A percentile compares a stretch with the other conserved stretches of the same genome.
phyloP scores from a whole-genome alignment of 2,329 filamentous ascomycete species.

The Macroventuria anomochaeta region DNA sequence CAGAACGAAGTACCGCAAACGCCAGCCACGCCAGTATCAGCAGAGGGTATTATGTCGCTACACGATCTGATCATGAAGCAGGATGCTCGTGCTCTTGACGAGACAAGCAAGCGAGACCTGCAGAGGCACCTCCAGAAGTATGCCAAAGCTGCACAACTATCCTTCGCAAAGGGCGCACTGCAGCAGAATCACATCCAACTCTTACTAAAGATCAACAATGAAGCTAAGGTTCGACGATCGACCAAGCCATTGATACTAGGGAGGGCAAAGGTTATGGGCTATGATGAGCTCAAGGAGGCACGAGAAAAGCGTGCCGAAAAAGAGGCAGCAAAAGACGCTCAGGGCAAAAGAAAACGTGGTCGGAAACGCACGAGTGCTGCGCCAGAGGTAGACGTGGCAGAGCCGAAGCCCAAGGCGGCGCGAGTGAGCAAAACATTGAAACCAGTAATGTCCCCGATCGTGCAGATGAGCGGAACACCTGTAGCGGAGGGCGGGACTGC shows the following conservation, averaged over 20 bases:
- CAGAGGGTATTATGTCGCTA: conserved; percentile 29
- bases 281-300: too few relatives aligned
- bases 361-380: conserved; percentile 12
- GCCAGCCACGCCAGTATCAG: conserved; percentile 35
- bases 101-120: conserved; percentile 24
- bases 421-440: background rate
- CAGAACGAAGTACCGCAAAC: conserved; percentile 34
- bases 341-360: conserved; percentile 13
- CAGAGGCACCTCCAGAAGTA: conserved; percentile 24
- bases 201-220: conserved; percentile 36
- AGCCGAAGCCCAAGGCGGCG: conserved; percentile 1
- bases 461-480: background rate
- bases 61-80: conserved; percentile 25
- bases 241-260: too few relatives aligned
- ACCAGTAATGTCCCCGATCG: background rate
- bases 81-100: conserved; percentile 22
- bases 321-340: conserved; percentile 16
- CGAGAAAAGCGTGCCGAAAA: background rate
- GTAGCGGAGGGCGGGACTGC: background rate
- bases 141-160: conserved; percentile 31
- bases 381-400: background rate
- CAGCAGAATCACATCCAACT: conserved; percentile 36
- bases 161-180: conserved; percentile 31
- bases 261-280: too few relatives aligned
- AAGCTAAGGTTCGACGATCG: conserved; percentile 28